These are phyloP conservation scores for Oryza meridionalis DNA, from an alignment of 176 grass and related monocot species.

Conservation along the genomic window DNA sequence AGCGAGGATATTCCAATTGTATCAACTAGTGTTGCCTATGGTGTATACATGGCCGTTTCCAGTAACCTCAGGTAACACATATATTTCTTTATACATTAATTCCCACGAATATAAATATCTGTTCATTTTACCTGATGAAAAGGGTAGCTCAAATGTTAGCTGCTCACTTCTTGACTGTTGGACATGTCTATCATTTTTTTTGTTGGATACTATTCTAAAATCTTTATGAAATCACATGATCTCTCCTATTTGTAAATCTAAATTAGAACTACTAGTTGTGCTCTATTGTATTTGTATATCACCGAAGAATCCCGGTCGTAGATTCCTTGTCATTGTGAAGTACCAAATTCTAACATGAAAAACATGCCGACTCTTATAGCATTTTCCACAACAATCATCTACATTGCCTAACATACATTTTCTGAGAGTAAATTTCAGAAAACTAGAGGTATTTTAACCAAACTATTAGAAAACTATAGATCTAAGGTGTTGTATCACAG, in stretches of 20 bases:
- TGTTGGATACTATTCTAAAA: no score
- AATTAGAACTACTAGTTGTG: neutral
- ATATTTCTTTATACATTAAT: neutral
- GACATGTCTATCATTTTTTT: no score
- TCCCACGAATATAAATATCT: neutral
- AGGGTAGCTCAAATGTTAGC: neutral
- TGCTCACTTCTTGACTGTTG: no score
- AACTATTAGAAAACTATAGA: no score
- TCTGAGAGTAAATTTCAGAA: no score
- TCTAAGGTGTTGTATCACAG: no score
- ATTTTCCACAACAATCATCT: neutral
- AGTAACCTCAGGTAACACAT: slow-evolving; percentile 89
- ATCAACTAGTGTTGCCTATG: slow-evolving; percentile 85
- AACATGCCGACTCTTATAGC: neutral
- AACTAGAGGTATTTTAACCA: no score
- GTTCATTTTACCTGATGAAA: neutral
- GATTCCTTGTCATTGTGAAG: slow-evolving; percentile 1
- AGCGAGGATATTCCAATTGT: slow-evolving; percentile 74
- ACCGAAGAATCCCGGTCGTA: no score
- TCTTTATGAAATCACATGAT: no score
- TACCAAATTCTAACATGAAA: neutral
- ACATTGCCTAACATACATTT: neutral
- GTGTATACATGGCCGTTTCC: slow-evolving; percentile 96
- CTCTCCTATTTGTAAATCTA: no score
- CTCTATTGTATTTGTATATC: slow-evolving; percentile 3